Evolutionary conservation across 805 yeast species (phyloP).

Genomic region (Ogataea trehalophila): DNA sequence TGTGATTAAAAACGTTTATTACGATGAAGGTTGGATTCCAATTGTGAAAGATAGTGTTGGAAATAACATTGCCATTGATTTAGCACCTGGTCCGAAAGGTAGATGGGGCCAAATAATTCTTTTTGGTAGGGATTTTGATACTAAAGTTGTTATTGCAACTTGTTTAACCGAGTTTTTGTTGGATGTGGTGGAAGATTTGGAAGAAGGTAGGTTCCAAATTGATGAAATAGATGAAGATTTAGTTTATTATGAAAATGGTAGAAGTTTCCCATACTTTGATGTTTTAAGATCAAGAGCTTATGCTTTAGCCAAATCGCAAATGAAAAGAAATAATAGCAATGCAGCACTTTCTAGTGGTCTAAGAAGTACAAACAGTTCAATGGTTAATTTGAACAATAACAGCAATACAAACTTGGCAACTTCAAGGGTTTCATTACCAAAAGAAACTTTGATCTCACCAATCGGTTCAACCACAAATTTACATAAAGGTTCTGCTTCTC

Average conservation of each 20-base stretch:
- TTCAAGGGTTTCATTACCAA: slow-evolving; percentile 25
- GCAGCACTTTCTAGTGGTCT: not conserved
- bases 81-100: slow-evolving; percentile 76
- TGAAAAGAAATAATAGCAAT: slow-evolving; percentile 6
- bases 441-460: slow-evolving; percentile 31
- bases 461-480: slow-evolving; percentile 12
- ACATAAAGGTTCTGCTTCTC: not conserved
- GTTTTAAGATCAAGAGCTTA: slow-evolving; percentile 65
- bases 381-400: too few relatives aligned
- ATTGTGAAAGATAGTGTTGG: slow-evolving; percentile 84
- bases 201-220: slow-evolving; percentile 73
- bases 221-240: slow-evolving; percentile 63
- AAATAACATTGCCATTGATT: slow-evolving; percentile 86
- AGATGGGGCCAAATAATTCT: slow-evolving; percentile 86
- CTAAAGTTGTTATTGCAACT: slow-evolving; percentile 78
- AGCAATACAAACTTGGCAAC: not conserved
- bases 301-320: slow-evolving; percentile 19
- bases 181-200: slow-evolving; percentile 81
- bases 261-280: slow-evolving; percentile 60
- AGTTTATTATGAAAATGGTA: slow-evolving; percentile 23
- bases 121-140: slow-evolving; percentile 92
- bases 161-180: slow-evolving; percentile 88
- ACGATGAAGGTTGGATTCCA: slow-evolving; percentile 93
- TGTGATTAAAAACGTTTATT: slow-evolving; percentile 67
- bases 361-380: too few relatives aligned